Evolutionary conservation across 345 rosid species (phyloP), one percentile per base, ranked within the genome.

Genomic region (Mallotus nudiflorus): DNA sequence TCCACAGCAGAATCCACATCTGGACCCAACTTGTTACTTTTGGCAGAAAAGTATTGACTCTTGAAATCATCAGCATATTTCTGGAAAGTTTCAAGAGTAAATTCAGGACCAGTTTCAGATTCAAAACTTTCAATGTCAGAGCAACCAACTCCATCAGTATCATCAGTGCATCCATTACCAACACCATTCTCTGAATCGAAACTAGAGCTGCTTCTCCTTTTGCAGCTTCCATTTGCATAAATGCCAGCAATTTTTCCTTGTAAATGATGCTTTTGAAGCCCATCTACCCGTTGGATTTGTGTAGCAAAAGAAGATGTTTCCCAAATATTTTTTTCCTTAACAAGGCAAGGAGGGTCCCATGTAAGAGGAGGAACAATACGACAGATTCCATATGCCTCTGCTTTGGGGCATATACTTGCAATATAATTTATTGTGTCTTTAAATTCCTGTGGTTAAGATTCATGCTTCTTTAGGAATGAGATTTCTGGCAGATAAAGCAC

Each of bases 361-460:
- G 93, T 84, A 66, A 82, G 66, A 66, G 97, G 95, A 65, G 95
- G 95, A 72, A 87, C 78, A 65, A 89, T 83, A 57, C 91, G 88
- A 75, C 97, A 87, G 51, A 88, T 78, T 58, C 97, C 97, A 84
- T 84, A 82, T 9, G 80, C 73, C 74, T 86, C 88, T 25, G 85
- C 87, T 78, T 29, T 72, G 25, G 66, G 73, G 59, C 69, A 84
- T 79, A 89, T 78, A 83, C 82, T 89, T 72, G 84, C 74, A 62
- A 91, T 81, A 68, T 86, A 91, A 48, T 80, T 80, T 27, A 88
- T 67, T 5, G 86, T 83, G 73, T 88, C 92, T 66, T 56, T 65
- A 52, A 89, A 89, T 77, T 91, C 96, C 97, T 89, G 89, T 56
- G n/a, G 50, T 73, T 60, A 71, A 63, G 51, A 71, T 67, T 42